Base-by-base conservation (phyloP, 495 filamentous ascomycete genomes). In the Sphaerosporella brunnea region DNA sequence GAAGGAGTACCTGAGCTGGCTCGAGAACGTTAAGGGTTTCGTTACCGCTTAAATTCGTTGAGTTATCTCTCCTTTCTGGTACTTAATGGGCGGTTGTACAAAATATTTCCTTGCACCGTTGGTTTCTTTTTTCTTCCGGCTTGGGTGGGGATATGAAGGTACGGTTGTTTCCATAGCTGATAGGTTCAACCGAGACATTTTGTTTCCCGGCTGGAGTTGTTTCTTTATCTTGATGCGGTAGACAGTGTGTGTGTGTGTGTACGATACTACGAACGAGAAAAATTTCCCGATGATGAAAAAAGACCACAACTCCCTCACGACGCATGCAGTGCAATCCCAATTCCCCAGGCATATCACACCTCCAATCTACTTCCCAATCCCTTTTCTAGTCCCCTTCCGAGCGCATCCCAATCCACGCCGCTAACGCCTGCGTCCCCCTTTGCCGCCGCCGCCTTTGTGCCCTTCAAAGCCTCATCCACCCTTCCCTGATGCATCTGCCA, bases 1-100 rank as follows among this genome's bases (percentile, higher is more conserved):
- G 76, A 83, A 77, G 73, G 90, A 99, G 72, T 99, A 99, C 65
- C 63, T 88, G 35, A 68, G 69, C 50, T 99, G 90, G 90, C 69
- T 99, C 62, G 75, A 78, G 55, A 85, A 77, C 56, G 73, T 88
- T 67, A 86, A 82, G 74, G 65, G 63, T 44, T 88, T 88, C 57
- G 64, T 86, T 52, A 71, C 74, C 59, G 79, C 78, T 51, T 82
- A 77, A 68, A 25, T 28, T 7, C 37, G 18, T 39, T 15, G 25
- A 15, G 16, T 35, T 13, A 25, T 36, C 45, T 30, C 28, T 26
- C 23, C 10, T 43, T 19, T 48, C 35, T 19, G 4, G 36, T 45
- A 21, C n/a, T 32, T 23, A 18, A 44, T 50, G 45, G 1, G 10
- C 26, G 20, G 23, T 56, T 47, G 46, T 47, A 52, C 37, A 54